Percentiles rank a stretch among this genome's conserved stretches.
Evolutionary conservation across 768 basidiomycete genomes (phyloP).

Genomic region (Suillus clintonianus): DNA sequence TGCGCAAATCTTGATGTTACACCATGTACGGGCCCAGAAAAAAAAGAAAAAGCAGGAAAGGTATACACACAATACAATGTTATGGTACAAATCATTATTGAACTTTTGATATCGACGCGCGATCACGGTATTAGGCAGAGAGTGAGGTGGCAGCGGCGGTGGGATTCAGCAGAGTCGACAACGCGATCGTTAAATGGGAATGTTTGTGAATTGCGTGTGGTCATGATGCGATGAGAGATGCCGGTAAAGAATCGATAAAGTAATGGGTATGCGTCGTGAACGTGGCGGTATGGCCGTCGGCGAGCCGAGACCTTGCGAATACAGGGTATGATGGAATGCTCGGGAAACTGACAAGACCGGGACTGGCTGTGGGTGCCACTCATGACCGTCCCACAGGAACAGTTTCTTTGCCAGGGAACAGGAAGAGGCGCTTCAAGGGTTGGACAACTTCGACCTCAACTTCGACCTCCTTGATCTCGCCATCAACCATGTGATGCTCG

Average conservation of each 20-base stretch:
- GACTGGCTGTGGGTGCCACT: constrained; percentile 11
- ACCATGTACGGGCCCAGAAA: constrained; percentile 30
- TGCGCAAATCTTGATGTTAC: constrained; percentile 31
- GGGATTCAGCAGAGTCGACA: constrained; percentile 33
- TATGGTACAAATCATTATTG: constrained; percentile 32
- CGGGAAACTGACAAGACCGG: constrained; percentile 10
- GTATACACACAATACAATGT: constrained; percentile 33
- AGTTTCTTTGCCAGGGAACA: constrained; percentile 55
- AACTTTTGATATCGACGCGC: constrained; percentile 20
- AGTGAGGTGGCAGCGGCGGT: constrained; percentile 23
- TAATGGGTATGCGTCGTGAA: constrained; percentile 37
- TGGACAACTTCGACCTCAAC: constrained; percentile 55
- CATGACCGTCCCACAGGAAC: constrained; percentile 30
- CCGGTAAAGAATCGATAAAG: constrained; percentile 31
- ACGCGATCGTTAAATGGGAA: constrained; percentile 27
- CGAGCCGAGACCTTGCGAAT: constrained; percentile 25
- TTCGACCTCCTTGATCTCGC: constrained; percentile 54
- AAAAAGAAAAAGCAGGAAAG: constrained; percentile 10
- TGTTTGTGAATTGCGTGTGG: constrained; percentile 26
- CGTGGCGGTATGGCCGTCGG: constrained; percentile 30
- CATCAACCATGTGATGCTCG: constrained; percentile 50
- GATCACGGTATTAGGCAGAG: constrained; percentile 16
- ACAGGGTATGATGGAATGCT: constrained; percentile 30
- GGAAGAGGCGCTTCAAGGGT: constrained; percentile 65
- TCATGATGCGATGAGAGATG: constrained; percentile 18